Percentiles rank a stretch among this genome's conserved stretches.
phyloP scores from a whole-genome alignment of 441 rosid species.

The Aquilaria agallochum region DNA sequence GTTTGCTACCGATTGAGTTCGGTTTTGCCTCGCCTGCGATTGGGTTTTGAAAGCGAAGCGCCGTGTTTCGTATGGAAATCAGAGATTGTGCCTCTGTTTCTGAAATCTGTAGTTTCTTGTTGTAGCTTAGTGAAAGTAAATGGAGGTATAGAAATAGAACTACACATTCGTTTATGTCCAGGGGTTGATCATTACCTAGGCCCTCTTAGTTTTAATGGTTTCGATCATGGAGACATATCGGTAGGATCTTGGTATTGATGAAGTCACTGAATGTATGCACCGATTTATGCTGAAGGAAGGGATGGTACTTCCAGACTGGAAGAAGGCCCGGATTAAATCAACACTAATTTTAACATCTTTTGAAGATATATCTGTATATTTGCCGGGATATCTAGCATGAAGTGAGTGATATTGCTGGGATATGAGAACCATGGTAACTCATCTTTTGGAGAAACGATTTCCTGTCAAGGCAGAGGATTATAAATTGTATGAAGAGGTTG shows the following conservation, averaged over 20 bases:
- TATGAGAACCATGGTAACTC: conserved; percentile 51
- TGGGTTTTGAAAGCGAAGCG: too few relatives aligned
- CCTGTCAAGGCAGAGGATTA: conserved; percentile 74
- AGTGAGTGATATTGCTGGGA: conserved; percentile 39
- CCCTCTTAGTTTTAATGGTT: conserved; percentile 15
- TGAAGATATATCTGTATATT: conserved; percentile 27
- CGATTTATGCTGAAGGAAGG: conserved; percentile 29
- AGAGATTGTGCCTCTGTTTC: too few relatives aligned
- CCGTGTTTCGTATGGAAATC: too few relatives aligned
- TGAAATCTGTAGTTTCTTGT: too few relatives aligned
- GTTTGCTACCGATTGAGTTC: too few relatives aligned
- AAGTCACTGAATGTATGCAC: conserved; percentile 22
- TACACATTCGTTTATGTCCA: not conserved
- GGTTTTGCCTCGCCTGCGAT: too few relatives aligned
- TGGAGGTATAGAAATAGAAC: too few relatives aligned
- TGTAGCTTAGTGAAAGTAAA: too few relatives aligned
- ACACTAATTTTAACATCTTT: conserved; percentile 16
- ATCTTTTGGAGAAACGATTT: conserved; percentile 43
- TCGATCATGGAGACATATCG: conserved; percentile 24
- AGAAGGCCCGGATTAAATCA: conserved; percentile 51
- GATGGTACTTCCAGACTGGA: conserved; percentile 74
- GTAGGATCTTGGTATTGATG: conserved; percentile 28
- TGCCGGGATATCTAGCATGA: conserved; percentile 27
- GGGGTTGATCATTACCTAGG: conserved; percentile 6
- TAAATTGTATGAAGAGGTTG: conserved; percentile 71